These are phyloP conservation scores for Claviceps purpurea DNA, from an alignment of 2,329 filamentous ascomycete genomes.

Conservation along the genomic window DNA sequence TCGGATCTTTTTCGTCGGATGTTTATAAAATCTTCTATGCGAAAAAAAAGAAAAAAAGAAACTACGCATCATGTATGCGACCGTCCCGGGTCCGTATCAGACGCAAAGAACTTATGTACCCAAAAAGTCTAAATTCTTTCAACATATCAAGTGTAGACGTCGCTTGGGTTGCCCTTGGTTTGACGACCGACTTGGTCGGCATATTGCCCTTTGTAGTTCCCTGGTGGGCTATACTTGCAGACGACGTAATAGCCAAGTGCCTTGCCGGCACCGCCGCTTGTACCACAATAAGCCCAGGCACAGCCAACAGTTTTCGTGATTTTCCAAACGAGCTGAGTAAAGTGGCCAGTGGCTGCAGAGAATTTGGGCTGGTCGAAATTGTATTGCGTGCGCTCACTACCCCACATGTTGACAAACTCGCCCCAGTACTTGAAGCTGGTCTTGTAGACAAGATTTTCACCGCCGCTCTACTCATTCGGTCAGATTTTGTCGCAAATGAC, in stretches of 20 bases:
- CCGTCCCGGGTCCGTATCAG: no score
- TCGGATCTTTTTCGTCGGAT: no score
- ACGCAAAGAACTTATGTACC: no score
- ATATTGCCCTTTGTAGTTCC: not conserved
- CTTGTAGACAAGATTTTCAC: slow-evolving; percentile 1
- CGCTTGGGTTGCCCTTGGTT: not conserved
- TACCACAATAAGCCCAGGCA: not conserved
- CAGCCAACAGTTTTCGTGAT: not conserved
- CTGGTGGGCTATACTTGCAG: slow-evolving; percentile 2
- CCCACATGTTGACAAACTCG: slow-evolving; percentile 2
- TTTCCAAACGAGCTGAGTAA: slow-evolving; percentile 1
- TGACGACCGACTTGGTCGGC: not conserved
- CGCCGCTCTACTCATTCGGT: not conserved
- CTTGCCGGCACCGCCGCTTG: not conserved
- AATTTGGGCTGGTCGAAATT: not conserved
- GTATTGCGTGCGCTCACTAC: not conserved
- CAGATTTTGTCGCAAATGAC: not conserved
- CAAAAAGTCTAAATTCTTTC: no score
- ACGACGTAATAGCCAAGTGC: not conserved
- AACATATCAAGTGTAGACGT: not conserved
- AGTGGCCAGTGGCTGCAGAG: not conserved
- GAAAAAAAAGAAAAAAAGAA: no score
- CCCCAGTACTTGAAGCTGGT: not conserved
- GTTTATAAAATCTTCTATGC: no score
- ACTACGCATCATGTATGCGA: no score